Percentiles rank a stretch among this genome's conserved stretches.
Evolutionary conservation across 2,329 filamentous ascomycete genomes (phyloP).

Genomic region (Blumeria graminis): DNA sequence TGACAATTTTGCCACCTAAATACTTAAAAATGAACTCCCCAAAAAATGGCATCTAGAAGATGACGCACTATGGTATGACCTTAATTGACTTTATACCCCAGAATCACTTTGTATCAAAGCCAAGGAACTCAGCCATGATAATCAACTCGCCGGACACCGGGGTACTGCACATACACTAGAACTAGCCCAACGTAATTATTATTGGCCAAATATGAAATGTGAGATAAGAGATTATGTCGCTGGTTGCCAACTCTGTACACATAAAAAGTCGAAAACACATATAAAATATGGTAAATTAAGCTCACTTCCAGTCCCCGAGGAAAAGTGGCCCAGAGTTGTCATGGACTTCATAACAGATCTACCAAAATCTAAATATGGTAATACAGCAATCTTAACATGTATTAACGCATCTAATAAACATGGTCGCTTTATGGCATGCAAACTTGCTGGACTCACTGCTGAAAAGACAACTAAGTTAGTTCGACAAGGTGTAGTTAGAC

Average conservation of each 20-base stretch:
- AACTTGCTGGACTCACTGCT: not conserved
- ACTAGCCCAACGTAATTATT: not conserved
- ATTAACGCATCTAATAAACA: not conserved
- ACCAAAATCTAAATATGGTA: not conserved
- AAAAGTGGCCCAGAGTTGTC: not conserved
- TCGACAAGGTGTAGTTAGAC: not conserved
- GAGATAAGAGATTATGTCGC: not conserved
- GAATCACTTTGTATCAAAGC: not conserved
- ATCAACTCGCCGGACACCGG: no score
- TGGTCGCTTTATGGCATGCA: not conserved
- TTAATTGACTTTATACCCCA: not conserved
- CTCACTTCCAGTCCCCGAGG: not conserved
- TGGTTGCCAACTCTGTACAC: not conserved
- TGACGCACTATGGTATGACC: not conserved
- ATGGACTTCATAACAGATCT: constrained; percentile 1
- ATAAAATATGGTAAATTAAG: not conserved
- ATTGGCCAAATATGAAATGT: not conserved
- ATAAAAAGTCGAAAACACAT: not conserved
- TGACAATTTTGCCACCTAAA: no score
- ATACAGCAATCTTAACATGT: not conserved
- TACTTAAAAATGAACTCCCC: not conserved
- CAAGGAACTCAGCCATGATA: no score
- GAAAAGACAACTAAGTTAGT: not conserved
- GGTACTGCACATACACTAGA: not conserved
- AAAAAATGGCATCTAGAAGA: not conserved